These are phyloP conservation scores for Arabidopsis arenosa DNA, from an alignment of 345 rosid species.

Conservation along the genomic window DNA sequence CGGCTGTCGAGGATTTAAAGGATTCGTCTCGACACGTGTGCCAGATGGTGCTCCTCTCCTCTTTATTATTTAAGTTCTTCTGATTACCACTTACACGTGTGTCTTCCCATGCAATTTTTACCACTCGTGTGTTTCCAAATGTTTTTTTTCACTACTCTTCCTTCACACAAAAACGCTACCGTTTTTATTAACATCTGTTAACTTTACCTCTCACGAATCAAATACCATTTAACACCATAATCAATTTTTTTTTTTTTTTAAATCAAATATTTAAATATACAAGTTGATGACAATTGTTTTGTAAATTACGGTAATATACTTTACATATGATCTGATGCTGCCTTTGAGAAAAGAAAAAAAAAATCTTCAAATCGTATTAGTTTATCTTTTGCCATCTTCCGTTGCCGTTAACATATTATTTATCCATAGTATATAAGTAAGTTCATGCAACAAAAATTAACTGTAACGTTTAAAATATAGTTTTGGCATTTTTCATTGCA, in stretches of 20 bases:
- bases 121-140: slow-evolving; percentile 32
- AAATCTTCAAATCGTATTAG: background rate
- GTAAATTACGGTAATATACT: background rate
- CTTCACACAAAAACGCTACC: background rate
- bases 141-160: slow-evolving; percentile 23
- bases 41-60: slow-evolving; percentile 43
- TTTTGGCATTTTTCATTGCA: slow-evolving; percentile 38
- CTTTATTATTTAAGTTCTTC: slow-evolving; percentile 31
- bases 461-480: slow-evolving; percentile 30
- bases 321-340: background rate
- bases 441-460: slow-evolving; percentile 14
- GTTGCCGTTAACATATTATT: slow-evolving; percentile 15
- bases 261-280: background rate
- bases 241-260: background rate
- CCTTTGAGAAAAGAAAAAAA: background rate
- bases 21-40: slow-evolving; percentile 44
- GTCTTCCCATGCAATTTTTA: slow-evolving; percentile 46
- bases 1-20: slow-evolving; percentile 49
- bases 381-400: slow-evolving; percentile 14
- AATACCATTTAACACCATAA: background rate
- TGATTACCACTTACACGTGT: slow-evolving; percentile 39
- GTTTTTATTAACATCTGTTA: background rate
- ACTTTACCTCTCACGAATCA: slow-evolving; percentile 20
- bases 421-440: background rate
- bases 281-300: background rate